Evolutionary conservation across 2,329 filamentous ascomycete species (phyloP).

Genomic region (Sclerotinia sclerotiorum): DNA sequence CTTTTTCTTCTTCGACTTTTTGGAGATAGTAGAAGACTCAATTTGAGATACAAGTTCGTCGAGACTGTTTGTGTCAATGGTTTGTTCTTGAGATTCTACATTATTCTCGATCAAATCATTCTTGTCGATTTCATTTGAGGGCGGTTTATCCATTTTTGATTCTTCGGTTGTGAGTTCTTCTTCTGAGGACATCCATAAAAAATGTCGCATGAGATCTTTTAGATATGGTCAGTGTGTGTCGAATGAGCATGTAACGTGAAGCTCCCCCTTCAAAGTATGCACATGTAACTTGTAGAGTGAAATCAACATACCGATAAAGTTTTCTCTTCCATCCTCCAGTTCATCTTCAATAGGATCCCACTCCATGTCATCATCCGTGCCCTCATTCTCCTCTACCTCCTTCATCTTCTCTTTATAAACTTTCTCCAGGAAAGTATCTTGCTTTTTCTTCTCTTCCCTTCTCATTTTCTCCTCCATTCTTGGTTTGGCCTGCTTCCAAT

Average conservation of each 20-base stretch:
- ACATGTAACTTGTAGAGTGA: neutral
- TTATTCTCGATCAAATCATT: neutral
- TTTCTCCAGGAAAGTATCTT: constrained; percentile 48
- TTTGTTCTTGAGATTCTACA: neutral
- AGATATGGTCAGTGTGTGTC: neutral
- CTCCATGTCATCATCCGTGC: constrained; percentile 41
- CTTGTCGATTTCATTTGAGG: neutral
- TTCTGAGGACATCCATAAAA: constrained; percentile 28
- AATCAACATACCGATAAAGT: constrained; percentile 42
- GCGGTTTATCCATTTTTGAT: no score
- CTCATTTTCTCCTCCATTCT: constrained; percentile 43
- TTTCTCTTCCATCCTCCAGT: constrained; percentile 46
- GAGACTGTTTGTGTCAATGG: neutral
- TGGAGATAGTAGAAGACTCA: constrained; percentile 10
- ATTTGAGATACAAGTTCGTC: neutral
- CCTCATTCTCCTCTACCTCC: constrained; percentile 31
- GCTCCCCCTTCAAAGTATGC: neutral
- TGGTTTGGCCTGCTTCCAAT: constrained; percentile 47
- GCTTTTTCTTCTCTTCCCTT: constrained; percentile 46
- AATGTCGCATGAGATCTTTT: constrained; percentile 29
- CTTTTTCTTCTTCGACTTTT: constrained; percentile 38
- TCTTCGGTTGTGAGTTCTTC: neutral
- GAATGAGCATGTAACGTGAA: neutral
- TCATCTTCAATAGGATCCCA: constrained; percentile 53
- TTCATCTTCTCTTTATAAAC: constrained; percentile 45